These are phyloP conservation scores for Lipomyces anomalus DNA, from an alignment of 805 yeast species.

Conservation along the genomic window DNA sequence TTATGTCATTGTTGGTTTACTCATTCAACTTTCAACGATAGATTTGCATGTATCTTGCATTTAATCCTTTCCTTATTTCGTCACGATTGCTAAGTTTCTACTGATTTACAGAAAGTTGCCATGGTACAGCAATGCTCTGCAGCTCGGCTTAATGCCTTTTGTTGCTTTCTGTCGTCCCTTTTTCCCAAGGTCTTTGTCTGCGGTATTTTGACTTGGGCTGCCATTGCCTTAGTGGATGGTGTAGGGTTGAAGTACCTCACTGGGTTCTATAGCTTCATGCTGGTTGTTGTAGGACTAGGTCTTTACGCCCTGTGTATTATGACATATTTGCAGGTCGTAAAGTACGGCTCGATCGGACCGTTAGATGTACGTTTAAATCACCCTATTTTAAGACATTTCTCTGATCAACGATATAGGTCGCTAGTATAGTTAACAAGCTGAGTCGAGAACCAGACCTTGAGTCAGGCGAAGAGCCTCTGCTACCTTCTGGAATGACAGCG, in stretches of 20 bases:
- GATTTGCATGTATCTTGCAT: too few species aligned
- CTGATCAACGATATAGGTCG: neutral
- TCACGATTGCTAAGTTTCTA: too few species aligned
- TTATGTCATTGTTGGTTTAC: too few species aligned
- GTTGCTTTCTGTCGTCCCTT: constrained; percentile 13
- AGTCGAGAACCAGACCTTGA: constrained; percentile 25
- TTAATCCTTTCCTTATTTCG: too few species aligned
- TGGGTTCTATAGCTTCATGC: constrained; percentile 9
- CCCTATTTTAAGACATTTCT: neutral
- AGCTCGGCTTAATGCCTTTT: constrained; percentile 5
- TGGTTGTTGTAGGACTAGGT: constrained; percentile 21
- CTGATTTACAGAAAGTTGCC: too few species aligned
- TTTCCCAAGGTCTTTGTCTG: constrained; percentile 34
- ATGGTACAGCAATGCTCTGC: constrained; percentile 12
- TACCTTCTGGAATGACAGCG: constrained; percentile 35
- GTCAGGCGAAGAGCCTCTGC: constrained; percentile 23
- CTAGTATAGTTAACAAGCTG: neutral
- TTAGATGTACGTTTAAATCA: constrained; percentile 20
- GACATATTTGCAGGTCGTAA: constrained; percentile 29
- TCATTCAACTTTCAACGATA: too few species aligned
- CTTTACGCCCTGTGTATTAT: constrained; percentile 25
- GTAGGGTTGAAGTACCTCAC: constrained; percentile 21
- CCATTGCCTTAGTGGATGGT: constrained; percentile 23
- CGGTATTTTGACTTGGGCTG: constrained; percentile 32
- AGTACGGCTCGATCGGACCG: constrained; percentile 35